These are phyloP conservation scores for Xylariaceae sp. DNA, from an alignment of 2,329 filamentous ascomycete species.

Conservation along the genomic window DNA sequence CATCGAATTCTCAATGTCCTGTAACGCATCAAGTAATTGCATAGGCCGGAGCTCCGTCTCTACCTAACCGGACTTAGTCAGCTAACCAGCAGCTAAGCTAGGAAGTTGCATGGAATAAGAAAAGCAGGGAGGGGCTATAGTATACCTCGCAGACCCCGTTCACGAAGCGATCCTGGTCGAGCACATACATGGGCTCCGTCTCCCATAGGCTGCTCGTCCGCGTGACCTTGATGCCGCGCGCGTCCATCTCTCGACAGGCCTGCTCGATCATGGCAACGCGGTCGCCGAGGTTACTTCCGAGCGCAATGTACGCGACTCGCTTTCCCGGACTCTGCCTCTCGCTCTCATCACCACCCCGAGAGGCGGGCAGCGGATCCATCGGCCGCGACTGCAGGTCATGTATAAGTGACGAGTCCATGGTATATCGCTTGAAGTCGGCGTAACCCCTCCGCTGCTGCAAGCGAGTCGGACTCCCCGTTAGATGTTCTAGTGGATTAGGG, in stretches of 20 bases:
- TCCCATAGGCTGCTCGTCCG: constrained; percentile 88
- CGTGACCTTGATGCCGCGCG: constrained; percentile 64
- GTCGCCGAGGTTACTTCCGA: constrained; percentile 90
- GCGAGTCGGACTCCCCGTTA: neutral
- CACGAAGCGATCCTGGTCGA: constrained; percentile 80
- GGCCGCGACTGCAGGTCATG: constrained; percentile 14
- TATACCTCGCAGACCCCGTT: constrained; percentile 90
- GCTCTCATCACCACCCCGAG: constrained; percentile 20
- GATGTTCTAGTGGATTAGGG: no score
- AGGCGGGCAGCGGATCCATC: constrained; percentile 14
- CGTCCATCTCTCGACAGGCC: constrained; percentile 73
- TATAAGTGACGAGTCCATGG: constrained; percentile 22
- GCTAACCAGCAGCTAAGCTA: no score
- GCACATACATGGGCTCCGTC: constrained; percentile 93
- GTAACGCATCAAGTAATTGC: constrained; percentile 71
- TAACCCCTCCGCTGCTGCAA: constrained; percentile 11
- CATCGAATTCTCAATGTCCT: constrained; percentile 74
- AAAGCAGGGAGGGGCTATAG: constrained; percentile 1
- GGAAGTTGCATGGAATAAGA: neutral
- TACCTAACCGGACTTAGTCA: constrained; percentile 52
- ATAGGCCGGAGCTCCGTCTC: constrained; percentile 73
- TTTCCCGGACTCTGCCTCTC: constrained; percentile 23
- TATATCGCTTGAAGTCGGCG: constrained; percentile 16
- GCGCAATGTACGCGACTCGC: constrained; percentile 68
- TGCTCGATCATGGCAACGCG: constrained; percentile 78